phyloP scores from a whole-genome alignment of 352 stramenopile species.

The Plasmopara viticola region DNA sequence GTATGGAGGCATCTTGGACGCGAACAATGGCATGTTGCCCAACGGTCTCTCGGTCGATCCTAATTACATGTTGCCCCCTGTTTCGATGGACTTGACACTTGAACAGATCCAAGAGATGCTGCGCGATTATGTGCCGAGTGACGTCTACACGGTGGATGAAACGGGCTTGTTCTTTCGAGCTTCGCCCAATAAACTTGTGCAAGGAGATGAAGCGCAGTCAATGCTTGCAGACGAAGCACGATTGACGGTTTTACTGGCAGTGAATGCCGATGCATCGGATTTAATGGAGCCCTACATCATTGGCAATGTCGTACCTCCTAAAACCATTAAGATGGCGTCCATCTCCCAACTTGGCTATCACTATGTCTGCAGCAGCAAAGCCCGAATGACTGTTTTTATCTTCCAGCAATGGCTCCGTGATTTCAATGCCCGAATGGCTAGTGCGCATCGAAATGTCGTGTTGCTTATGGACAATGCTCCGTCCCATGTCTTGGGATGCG shows the following conservation, averaged over 20 bases:
- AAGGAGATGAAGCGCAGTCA: slow-evolving; percentile 71
- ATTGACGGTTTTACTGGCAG: slow-evolving; percentile 66
- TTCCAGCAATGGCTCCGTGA: slow-evolving; percentile 85
- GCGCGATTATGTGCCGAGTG: slow-evolving; percentile 71
- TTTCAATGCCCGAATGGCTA: slow-evolving; percentile 83
- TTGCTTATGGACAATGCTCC: slow-evolving; percentile 83
- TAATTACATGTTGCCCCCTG: slow-evolving; percentile 71
- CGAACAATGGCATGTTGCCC: slow-evolving; percentile 41
- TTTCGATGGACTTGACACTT: slow-evolving; percentile 75
- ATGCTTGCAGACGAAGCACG: slow-evolving; percentile 67
- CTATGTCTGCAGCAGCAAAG: slow-evolving; percentile 80
- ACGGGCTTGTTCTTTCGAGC: slow-evolving; percentile 81
- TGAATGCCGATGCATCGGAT: slow-evolving; percentile 71
- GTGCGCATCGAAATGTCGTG: slow-evolving; percentile 74
- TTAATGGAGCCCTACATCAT: slow-evolving; percentile 86
- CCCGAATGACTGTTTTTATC: slow-evolving; percentile 85
- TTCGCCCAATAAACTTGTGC: slow-evolving; percentile 79
- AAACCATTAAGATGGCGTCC: slow-evolving; percentile 75
- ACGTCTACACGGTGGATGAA: slow-evolving; percentile 85
- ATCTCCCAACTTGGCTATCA: slow-evolving; percentile 80
- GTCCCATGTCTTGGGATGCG: slow-evolving; percentile 74
- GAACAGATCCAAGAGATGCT: slow-evolving; percentile 84
- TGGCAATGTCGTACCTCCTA: slow-evolving; percentile 59
- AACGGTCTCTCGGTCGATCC: slow-evolving; percentile 46
- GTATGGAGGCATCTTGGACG: slow-evolving; percentile 40